These are phyloP conservation scores for Dicorynia guianensis DNA, from an alignment of 306 rosid genomes.

Conservation along the genomic window DNA sequence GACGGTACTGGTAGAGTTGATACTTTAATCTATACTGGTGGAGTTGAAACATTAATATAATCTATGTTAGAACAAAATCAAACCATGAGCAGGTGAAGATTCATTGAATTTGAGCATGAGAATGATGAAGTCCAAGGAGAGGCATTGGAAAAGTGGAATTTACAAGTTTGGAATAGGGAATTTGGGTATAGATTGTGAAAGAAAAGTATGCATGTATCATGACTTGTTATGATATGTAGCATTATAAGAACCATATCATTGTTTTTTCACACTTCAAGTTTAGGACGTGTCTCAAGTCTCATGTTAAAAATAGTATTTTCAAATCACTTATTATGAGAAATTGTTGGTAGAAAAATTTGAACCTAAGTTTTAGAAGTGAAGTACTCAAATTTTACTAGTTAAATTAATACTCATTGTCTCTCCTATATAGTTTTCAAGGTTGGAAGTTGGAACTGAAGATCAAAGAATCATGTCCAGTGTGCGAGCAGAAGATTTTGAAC, in stretches of 20 bases:
- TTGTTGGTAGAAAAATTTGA: too few relatives aligned
- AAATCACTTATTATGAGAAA: too few relatives aligned
- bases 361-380: too few relatives aligned
- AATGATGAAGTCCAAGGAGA: neutral
- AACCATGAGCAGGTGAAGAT: neutral
- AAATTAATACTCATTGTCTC: too few relatives aligned
- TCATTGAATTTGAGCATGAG: neutral
- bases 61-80: slow-evolving; percentile 23
- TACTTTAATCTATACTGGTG: neutral
- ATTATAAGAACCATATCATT: too few relatives aligned
- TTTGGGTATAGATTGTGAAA: neutral
- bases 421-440: neutral
- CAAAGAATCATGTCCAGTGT: neutral
- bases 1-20: neutral
- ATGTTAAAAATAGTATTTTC: too few relatives aligned
- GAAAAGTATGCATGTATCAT: too few relatives aligned
- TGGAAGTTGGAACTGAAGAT: neutral
- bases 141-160: neutral
- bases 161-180: neutral
- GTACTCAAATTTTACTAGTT: too few relatives aligned
- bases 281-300: too few relatives aligned
- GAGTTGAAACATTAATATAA: neutral
- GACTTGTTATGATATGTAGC: neutral
- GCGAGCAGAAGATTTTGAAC: neutral
- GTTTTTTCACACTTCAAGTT: too few relatives aligned